Conservation (phyloP, 129 eudicot species). For the Heracleum sosnowskyi region DNA sequence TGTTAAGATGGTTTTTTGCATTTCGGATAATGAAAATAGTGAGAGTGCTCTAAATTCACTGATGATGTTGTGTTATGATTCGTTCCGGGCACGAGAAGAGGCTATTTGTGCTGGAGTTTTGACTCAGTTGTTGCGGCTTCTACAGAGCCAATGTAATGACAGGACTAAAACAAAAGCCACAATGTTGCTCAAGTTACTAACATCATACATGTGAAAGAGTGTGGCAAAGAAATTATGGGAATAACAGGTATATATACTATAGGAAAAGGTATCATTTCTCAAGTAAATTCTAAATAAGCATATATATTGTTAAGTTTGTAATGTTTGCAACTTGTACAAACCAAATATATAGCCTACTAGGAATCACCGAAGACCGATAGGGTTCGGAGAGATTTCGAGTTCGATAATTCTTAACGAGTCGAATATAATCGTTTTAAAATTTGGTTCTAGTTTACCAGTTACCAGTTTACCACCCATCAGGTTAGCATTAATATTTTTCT, state of each 20-base stretch:
- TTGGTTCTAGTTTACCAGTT: no score
- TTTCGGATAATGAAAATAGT: constrained; percentile 31
- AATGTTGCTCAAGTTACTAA: constrained; percentile 35
- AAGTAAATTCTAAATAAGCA: background rate
- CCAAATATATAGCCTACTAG: no score
- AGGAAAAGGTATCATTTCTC: background rate
- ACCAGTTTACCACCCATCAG: no score
- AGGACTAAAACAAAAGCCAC: constrained; percentile 33
- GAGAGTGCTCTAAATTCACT: constrained; percentile 33
- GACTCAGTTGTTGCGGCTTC: constrained; percentile 32
- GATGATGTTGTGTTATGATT: constrained; percentile 24
- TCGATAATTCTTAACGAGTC: no score
- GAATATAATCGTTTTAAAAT: no score
- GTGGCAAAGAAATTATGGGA: background rate
- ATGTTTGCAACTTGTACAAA: background rate
- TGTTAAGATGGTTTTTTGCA: constrained; percentile 40
- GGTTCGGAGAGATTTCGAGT: no score
- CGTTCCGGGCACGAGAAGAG: constrained; percentile 22
- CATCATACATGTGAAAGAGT: constrained; percentile 3
- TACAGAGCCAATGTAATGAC: constrained; percentile 37
- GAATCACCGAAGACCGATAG: no score
- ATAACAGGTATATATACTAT: background rate
- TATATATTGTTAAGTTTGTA: background rate
- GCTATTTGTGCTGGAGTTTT: constrained; percentile 29
- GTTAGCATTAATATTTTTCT: no score